A percentile compares a stretch with the other conserved stretches of the same genome.
These are phyloP conservation scores for Salvia splendens DNA, from an alignment of 257 asterid genomes.

Conservation along the genomic window DNA sequence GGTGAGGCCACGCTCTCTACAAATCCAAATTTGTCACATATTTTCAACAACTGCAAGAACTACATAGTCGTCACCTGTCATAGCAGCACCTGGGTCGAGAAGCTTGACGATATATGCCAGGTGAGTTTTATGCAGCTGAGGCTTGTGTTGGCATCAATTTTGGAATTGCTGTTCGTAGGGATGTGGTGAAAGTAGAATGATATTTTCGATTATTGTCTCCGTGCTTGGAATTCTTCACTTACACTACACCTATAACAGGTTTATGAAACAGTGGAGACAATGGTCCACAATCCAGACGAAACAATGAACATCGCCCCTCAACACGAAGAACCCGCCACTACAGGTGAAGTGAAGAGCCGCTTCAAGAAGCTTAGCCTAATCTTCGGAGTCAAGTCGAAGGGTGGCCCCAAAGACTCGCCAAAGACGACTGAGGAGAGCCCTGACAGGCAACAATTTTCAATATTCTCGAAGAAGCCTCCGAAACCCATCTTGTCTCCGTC, in stretches of 20 bases:
- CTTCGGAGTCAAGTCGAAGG: constrained; percentile 65
- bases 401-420: constrained; percentile 42
- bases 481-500: constrained; percentile 60
- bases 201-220: not conserved
- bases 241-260: constrained; percentile 48
- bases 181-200: not conserved
- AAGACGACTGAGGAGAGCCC: constrained; percentile 52
- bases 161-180: not conserved
- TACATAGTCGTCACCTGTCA: constrained; percentile 66
- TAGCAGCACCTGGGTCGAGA: constrained; percentile 65
- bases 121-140: constrained; percentile 44
- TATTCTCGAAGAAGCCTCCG: constrained; percentile 88
- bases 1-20: constrained; percentile 75
- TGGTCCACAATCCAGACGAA: constrained; percentile 74
- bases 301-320: constrained; percentile 47
- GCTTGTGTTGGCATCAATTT: constrained; percentile 4
- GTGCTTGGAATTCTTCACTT: not conserved
- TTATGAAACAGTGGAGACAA: constrained; percentile 84
- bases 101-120: constrained; percentile 89
- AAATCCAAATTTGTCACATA: constrained; percentile 54
- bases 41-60: constrained; percentile 78
- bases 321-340: constrained; percentile 59
- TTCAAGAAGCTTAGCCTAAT: constrained; percentile 71
- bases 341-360: constrained; percentile 65
- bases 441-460: constrained; percentile 58